A percentile compares a stretch with the other conserved stretches of the same genome.
Conservation (phyloP, 2,329 filamentous ascomycete genomes). For the Fusarium verrucosum region DNA sequence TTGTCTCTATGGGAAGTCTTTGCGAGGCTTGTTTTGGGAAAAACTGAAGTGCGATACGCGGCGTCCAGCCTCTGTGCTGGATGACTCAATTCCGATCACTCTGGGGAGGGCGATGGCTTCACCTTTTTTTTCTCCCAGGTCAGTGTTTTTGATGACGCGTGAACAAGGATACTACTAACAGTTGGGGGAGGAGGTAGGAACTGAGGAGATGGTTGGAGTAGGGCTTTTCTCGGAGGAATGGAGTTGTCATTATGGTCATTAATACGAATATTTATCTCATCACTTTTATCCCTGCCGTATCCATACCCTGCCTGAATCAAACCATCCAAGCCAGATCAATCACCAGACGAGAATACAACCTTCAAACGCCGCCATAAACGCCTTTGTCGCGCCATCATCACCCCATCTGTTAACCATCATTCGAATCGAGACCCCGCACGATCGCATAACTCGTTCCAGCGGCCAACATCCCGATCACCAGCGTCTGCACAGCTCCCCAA, state of each 20-base stretch:
- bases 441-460: slow-evolving; percentile 73
- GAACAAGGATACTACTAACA: slow-evolving; percentile 45
- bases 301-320: neutral
- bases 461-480: slow-evolving; percentile 70
- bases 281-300: slow-evolving; percentile 1
- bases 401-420: slow-evolving; percentile 21
- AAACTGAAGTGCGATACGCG: slow-evolving; percentile 95
- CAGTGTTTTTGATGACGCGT: slow-evolving; percentile 25
- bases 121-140: slow-evolving; percentile 47
- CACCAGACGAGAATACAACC: slow-evolving; percentile 13
- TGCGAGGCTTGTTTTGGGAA: slow-evolving; percentile 82
- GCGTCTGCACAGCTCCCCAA: slow-evolving; percentile 70
- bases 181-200: slow-evolving; percentile 1
- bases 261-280: slow-evolving; percentile 23
- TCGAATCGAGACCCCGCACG: slow-evolving; percentile 63
- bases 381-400: neutral
- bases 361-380: slow-evolving; percentile 28
- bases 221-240: slow-evolving; percentile 16
- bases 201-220: neutral
- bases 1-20: slow-evolving; percentile 85
- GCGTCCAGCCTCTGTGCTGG: slow-evolving; percentile 61
- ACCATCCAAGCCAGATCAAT: neutral
- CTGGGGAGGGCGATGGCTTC: slow-evolving; percentile 77
- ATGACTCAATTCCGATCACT: slow-evolving; percentile 94
- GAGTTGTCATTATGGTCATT: slow-evolving; percentile 37